phyloP scores from a whole-genome alignment of 2,329 filamentous ascomycete genomes.

The Trichoderma koningiopsis region DNA sequence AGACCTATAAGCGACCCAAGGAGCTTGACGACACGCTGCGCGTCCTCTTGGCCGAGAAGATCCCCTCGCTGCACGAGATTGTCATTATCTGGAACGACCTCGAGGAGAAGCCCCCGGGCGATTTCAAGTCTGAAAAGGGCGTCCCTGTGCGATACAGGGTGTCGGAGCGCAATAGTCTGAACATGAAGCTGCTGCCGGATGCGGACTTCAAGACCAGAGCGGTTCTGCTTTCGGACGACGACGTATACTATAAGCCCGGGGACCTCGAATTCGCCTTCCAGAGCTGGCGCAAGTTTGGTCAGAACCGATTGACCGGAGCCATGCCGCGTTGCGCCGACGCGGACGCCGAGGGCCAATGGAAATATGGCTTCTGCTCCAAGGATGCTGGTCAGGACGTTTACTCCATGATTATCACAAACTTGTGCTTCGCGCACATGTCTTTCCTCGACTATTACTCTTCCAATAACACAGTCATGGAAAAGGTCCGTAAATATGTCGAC shows the following conservation, averaged over 20 bases:
- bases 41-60: slow-evolving; percentile 28
- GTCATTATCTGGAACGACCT: slow-evolving; percentile 37
- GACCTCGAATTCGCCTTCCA: slow-evolving; percentile 36
- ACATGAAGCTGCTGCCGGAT: slow-evolving; percentile 33
- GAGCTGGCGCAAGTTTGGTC: slow-evolving; percentile 31
- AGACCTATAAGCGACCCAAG: slow-evolving; percentile 34
- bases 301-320: slow-evolving; percentile 26
- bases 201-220: slow-evolving; percentile 32
- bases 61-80: slow-evolving; percentile 36
- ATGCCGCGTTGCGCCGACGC: slow-evolving; percentile 40
- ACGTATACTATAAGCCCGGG: slow-evolving; percentile 33
- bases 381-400: slow-evolving; percentile 36
- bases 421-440: slow-evolving; percentile 43
- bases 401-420: slow-evolving; percentile 43
- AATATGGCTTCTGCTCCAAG: slow-evolving; percentile 39
- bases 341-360: slow-evolving; percentile 34
- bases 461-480: slow-evolving; percentile 35
- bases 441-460: slow-evolving; percentile 45
- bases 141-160: slow-evolving; percentile 34
- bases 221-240: slow-evolving; percentile 35
- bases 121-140: slow-evolving; percentile 30
- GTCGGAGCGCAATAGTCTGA: slow-evolving; percentile 33
- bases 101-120: slow-evolving; percentile 30
- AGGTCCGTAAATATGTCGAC: slow-evolving; percentile 43
- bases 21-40: slow-evolving; percentile 33